Base-by-base conservation (phyloP, 2,329 filamentous ascomycete species). In the Hypomyces perniciosus region DNA sequence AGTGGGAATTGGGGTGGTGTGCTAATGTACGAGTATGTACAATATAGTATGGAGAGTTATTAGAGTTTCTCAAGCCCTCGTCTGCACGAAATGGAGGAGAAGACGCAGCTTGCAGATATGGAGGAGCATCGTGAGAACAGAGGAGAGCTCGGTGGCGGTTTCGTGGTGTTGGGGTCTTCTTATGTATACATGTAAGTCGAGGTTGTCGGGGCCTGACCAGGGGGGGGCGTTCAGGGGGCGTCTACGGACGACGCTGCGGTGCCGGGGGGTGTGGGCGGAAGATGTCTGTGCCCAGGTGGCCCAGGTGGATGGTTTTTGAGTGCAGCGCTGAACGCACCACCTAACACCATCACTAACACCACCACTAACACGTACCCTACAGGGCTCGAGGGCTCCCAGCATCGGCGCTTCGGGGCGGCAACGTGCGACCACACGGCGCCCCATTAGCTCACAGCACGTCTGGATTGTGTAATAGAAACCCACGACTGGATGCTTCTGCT, bases 391-490 rank as follows among this genome's bases (percentile, higher is more conserved):
- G 49, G 49, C 43, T 37, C 37, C 44, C 33, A 20, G 20, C 43
- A 51, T 37, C 45, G 49, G 43, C 37, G 44, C 38, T 42, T 38
- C 49, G 27, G 31, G 38, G 50, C 50, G 50, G 50, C 44, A 52
- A 48, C 50, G 44, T 52, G 50, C 29, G 47, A 44, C 44, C 50
- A 52, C 50, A n/a, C 50, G 50, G 50, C 50, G 50, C 44, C 40
- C 44, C 44, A 64, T 64, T 65, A 63, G 63, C 62, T 63, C 57
- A 59, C 57, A 56, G 59, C 57, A 57, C 59, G 58, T 57, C 59
- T 63, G 59, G 58, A 75, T 76, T 75, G 70, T 62, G 73, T 75
- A 76, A 76, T 75, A 60, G 61, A 75, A 76, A 75, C 68, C 62
- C 62, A 65, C 64, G 62, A 66, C 65, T 71, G 70, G 67, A 64